Conservation (phyloP, 495 filamentous ascomycete species). For the Trichoderma orchidacearum region DNA sequence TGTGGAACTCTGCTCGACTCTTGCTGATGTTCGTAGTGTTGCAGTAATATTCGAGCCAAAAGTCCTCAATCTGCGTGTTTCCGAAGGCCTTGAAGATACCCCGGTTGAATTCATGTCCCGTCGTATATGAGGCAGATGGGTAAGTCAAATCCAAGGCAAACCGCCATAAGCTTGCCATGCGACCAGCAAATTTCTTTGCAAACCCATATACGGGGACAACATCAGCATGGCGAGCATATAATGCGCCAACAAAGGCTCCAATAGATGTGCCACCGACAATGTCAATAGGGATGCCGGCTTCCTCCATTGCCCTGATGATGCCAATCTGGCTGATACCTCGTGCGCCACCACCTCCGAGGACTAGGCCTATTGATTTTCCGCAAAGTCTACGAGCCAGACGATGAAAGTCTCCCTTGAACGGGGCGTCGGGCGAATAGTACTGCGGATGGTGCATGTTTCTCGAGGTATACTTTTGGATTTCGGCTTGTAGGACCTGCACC, state of each 20-base stretch:
- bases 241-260: slow-evolving; percentile 88
- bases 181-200: slow-evolving; percentile 90
- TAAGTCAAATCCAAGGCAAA: slow-evolving; percentile 94
- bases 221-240: slow-evolving; percentile 94
- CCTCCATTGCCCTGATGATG: slow-evolving; percentile 87
- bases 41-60: slow-evolving; percentile 98
- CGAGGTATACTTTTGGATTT: slow-evolving; percentile 95
- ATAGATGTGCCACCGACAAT: slow-evolving; percentile 95
- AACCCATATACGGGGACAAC: slow-evolving; percentile 92
- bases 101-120: slow-evolving; percentile 96
- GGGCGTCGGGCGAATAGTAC: slow-evolving; percentile 78
- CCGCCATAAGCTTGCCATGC: slow-evolving; percentile 96
- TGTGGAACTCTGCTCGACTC: slow-evolving; percentile 79
- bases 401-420: slow-evolving; percentile 95
- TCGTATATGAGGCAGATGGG: slow-evolving; percentile 88
- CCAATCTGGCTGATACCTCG: slow-evolving; percentile 85
- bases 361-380: slow-evolving; percentile 87
- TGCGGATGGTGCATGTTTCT: slow-evolving; percentile 72
- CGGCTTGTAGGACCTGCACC: slow-evolving; percentile 88
- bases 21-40: slow-evolving; percentile 97
- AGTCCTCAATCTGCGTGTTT: slow-evolving; percentile 93
- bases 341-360: slow-evolving; percentile 87
- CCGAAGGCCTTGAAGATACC: slow-evolving; percentile 98
- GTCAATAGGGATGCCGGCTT: slow-evolving; percentile 92
- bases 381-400: slow-evolving; percentile 81